These are phyloP conservation scores for Physcomitrium patens DNA, from an alignment of 225 moss, liverwort and hornwort genomes.

Conservation along the genomic window DNA sequence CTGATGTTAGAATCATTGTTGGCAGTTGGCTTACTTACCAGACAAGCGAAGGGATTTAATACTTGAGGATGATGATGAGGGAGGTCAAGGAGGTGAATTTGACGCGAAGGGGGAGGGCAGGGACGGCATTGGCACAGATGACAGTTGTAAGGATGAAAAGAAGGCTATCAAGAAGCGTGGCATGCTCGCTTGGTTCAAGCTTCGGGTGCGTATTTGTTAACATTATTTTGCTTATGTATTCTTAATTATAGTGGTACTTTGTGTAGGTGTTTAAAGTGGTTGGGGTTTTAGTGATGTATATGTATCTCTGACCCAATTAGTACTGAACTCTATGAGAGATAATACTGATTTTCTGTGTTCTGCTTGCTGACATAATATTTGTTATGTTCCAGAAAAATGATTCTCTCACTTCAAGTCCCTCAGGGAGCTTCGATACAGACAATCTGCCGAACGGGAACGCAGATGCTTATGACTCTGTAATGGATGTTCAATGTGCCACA, in stretches of 20 bases:
- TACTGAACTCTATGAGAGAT: conserved; percentile 2
- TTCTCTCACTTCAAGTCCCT: conserved; percentile 71
- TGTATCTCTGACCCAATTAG: conserved; percentile 13
- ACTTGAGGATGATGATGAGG: conserved; percentile 89
- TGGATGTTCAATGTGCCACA: conserved; percentile 63
- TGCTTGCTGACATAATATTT: conserved; percentile 32
- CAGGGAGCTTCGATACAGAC: conserved; percentile 81
- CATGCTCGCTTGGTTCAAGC: conserved; percentile 99
- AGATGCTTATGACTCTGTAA: conserved; percentile 66
- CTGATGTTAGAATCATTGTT: conserved; percentile 26
- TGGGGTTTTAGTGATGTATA: not conserved
- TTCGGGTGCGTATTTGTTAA: conserved; percentile 55
- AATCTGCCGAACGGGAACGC: conserved; percentile 75
- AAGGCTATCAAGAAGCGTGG: conserved; percentile 96
- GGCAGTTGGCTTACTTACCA: conserved; percentile 93
- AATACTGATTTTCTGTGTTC: conserved; percentile 18
- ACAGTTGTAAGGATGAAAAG: conserved; percentile 85
- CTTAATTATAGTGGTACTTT: conserved; percentile 13
- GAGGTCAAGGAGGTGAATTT: conserved; percentile 60
- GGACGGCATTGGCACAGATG: conserved; percentile 65
- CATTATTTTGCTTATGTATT: not conserved
- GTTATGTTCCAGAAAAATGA: conserved; percentile 75
- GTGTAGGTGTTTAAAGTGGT: conserved; percentile 8
- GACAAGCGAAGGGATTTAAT: conserved; percentile 89
- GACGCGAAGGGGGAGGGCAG: conserved; percentile 74